Base-by-base conservation (phyloP, 2,329 filamentous ascomycete species). In the Pyricularia pennisetigena region DNA sequence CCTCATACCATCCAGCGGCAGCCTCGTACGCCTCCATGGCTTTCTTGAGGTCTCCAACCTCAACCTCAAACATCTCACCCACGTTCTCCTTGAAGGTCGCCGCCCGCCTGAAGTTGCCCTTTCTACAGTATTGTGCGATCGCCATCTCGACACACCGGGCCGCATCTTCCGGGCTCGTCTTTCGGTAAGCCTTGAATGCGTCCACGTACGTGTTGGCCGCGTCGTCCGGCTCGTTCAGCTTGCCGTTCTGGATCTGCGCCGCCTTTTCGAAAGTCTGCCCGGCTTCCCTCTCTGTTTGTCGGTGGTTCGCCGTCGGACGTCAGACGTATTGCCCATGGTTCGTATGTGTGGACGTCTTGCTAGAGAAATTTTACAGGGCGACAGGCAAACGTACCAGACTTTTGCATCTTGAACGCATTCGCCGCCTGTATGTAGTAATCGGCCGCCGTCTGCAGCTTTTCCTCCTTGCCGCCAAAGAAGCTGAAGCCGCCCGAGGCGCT, bases 141-240 rank as follows among this genome's bases (percentile, higher is more conserved):
- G 93, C 91, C 72, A 88, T 82, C 71, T 93, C 87, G 68, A 97
- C 82, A 75, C 92, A 93, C 70, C 92, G 84, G 62, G 90, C 92
- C 20, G 94, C 94, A 74, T 94, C 90, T 76, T 92, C 85, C 24
- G 93, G 93, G 74, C 92, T 88, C 67, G 91, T 88, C 80, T 93
- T 96, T 74, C 90, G 87, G 82, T 97, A 98, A 70, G 93, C 90
- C 83, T 98, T 97, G 86, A 94, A 98, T 67, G 95, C 95, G 78
- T 98, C 94, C 74, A 90, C 87, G 70, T 93, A 82, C 65, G 90
- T 90, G 79, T 97, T 96, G 71, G 94, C 94, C 65, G 93, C 93
- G 76, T 98, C 95, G 77, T 97, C 92, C 61, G 91, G 92, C 76
- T 98, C 94, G 76, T 93, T 96, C 66, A 98, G 86, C 74, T 94